A percentile compares a stretch with the other conserved stretches of the same genome.
Evolutionary conservation across 2,329 filamentous ascomycete species (phyloP).

Genomic region (Paraphaeosphaeria sporulosa): DNA sequence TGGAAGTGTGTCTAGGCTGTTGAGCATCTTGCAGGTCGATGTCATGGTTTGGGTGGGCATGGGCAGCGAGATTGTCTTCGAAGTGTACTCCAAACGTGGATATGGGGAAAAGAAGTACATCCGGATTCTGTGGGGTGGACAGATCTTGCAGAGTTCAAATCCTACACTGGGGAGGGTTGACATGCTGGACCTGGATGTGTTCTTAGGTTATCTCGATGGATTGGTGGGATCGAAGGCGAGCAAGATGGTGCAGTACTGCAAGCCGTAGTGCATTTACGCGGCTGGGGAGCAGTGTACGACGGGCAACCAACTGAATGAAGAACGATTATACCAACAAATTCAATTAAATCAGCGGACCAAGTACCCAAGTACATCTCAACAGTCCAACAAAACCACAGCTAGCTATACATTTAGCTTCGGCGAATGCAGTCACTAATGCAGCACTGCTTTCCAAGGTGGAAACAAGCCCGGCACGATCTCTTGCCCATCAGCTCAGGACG

Average conservation of each 20-base stretch:
- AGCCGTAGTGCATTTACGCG: slow-evolving; percentile 20
- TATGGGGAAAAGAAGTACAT: slow-evolving; percentile 55
- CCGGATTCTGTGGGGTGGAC: slow-evolving; percentile 75
- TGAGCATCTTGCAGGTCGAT: slow-evolving; percentile 75
- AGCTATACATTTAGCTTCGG: background rate
- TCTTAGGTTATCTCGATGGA: slow-evolving; percentile 75
- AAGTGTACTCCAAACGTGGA: slow-evolving; percentile 61
- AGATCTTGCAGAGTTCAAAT: slow-evolving; percentile 71
- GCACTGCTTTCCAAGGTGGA: background rate
- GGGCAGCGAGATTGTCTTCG: slow-evolving; percentile 80
- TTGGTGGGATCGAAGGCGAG: slow-evolving; percentile 65
- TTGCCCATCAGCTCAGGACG: background rate
- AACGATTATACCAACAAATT: background rate
- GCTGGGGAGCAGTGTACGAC: background rate
- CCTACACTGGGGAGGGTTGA: slow-evolving; percentile 73
- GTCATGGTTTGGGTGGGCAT: slow-evolving; percentile 86
- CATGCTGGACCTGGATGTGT: slow-evolving; percentile 71
- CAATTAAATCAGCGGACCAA: background rate
- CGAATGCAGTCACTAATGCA: background rate
- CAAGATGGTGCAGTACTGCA: slow-evolving; percentile 50
- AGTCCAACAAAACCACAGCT: too few species aligned
- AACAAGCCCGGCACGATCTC: background rate
- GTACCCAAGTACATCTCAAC: background rate
- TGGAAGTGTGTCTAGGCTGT: slow-evolving; percentile 71
- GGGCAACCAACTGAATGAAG: background rate